A percentile compares a stretch with the other conserved stretches of the same genome.
phyloP scores from a whole-genome alignment of 441 rosid genomes.

The Euphorbia celastroides region DNA sequence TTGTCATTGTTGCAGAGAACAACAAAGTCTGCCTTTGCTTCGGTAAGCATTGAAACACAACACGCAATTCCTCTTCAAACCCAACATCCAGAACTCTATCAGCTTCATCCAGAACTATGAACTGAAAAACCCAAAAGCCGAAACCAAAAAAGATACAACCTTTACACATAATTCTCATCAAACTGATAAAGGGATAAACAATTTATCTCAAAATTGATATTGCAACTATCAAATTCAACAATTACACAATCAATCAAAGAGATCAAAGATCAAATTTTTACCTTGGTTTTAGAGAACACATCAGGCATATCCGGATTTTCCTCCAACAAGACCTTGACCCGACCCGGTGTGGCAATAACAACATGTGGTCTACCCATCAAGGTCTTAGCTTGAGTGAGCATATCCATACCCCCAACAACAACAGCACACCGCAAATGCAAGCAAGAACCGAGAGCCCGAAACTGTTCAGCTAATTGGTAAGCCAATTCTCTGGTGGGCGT shows the following conservation, averaged over 20 bases:
- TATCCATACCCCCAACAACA: conserved; percentile 90
- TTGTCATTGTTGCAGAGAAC: conserved; percentile 95
- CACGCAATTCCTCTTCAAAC: conserved; percentile 77
- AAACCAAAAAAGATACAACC: neutral
- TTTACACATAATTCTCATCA: neutral
- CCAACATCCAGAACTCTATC: conserved; percentile 96
- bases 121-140: conserved; percentile 53
- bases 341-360: conserved; percentile 87
- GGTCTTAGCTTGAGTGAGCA: conserved; percentile 61
- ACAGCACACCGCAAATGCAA: conserved; percentile 72
- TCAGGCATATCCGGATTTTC: conserved; percentile 72
- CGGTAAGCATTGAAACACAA: conserved; percentile 67
- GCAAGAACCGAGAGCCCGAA: conserved; percentile 74
- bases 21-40: conserved; percentile 72
- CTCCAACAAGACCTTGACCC: conserved; percentile 72
- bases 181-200: neutral
- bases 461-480: conserved; percentile 89
- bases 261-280: conserved; percentile 6
- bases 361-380: conserved; percentile 73
- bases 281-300: conserved; percentile 78
- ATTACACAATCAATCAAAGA: neutral
- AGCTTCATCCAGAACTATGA: conserved; percentile 91
- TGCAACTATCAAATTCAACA: neutral
- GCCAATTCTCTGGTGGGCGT: conserved; percentile 97
- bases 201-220: neutral